Conservation (phyloP, 2,329 filamentous ascomycete genomes). For the Aspergillus sp. region DNA sequence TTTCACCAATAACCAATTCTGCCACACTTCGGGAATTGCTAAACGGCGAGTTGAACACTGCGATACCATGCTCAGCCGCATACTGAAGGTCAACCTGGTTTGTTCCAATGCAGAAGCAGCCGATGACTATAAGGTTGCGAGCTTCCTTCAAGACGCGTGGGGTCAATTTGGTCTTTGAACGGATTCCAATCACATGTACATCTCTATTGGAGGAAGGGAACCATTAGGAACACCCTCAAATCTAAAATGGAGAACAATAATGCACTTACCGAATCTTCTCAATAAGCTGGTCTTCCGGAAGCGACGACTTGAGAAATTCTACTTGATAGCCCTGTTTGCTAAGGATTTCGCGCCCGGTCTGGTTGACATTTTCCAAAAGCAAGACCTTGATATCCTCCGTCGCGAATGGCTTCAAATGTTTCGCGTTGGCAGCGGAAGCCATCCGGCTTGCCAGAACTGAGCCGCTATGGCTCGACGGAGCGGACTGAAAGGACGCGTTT, state of each 20-base stretch:
- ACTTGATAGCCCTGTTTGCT: constrained; percentile 91
- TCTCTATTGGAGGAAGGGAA: constrained; percentile 60
- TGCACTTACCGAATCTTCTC: constrained; percentile 83
- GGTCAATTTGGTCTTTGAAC: constrained; percentile 95
- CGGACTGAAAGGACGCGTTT: constrained; percentile 73
- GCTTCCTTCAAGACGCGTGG: constrained; percentile 83
- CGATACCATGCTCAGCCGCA: constrained; percentile 67
- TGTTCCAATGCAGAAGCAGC: constrained; percentile 98
- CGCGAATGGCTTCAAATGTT: constrained; percentile 92
- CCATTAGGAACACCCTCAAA: constrained; percentile 18
- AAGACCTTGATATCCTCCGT: constrained; percentile 96
- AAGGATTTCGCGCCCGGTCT: constrained; percentile 83
- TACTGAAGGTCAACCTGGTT: constrained; percentile 58
- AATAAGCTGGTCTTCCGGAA: constrained; percentile 91
- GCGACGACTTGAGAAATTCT: constrained; percentile 83
- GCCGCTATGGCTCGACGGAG: constrained; percentile 65
- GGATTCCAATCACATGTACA: constrained; percentile 96
- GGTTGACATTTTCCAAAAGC: constrained; percentile 93
- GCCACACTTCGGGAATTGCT: constrained; percentile 97
- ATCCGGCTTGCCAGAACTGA: constrained; percentile 48
- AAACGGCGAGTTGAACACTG: constrained; percentile 99
- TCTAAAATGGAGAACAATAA: not conserved
- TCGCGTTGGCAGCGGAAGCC: constrained; percentile 55
- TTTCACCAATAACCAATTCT: constrained; percentile 91
- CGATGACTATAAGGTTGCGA: constrained; percentile 92